phyloP scores from a whole-genome alignment of 345 rosid genomes.

The Fremontodendron californicum region DNA sequence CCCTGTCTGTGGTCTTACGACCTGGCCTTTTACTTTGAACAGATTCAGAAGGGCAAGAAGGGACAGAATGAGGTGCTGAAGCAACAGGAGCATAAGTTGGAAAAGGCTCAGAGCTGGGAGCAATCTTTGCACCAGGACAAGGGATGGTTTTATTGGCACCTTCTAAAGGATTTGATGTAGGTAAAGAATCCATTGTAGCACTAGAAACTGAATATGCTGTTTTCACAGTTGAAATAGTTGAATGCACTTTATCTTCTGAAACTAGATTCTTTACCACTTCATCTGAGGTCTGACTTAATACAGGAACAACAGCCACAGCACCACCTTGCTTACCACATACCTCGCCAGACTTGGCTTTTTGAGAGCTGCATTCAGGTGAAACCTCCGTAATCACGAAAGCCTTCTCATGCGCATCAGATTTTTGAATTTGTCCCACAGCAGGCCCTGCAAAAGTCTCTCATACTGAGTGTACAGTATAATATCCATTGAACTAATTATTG shows the following conservation, averaged over 20 bases:
- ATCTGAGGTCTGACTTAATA: conserved; percentile 21
- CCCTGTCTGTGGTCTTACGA: conserved; percentile 36
- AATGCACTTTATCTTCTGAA: conserved; percentile 22
- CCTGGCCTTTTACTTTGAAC: conserved; percentile 38
- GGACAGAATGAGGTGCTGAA: conserved; percentile 18
- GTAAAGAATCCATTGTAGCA: conserved; percentile 13
- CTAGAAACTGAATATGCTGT: conserved; percentile 18
- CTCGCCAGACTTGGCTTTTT: conserved; percentile 45
- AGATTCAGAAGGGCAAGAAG: conserved; percentile 21
- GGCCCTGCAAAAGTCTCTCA: conserved; percentile 32
- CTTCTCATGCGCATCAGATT: conserved; percentile 47
- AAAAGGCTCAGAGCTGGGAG: conserved; percentile 27
- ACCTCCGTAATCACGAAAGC: conserved; percentile 65
- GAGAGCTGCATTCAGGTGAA: conserved; percentile 49
- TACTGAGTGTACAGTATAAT: not conserved
- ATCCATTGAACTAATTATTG: not conserved
- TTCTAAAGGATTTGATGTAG: conserved; percentile 20
- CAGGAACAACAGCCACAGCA: conserved; percentile 23
- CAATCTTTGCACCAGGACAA: conserved; percentile 13
- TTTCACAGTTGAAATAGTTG: conserved; percentile 19
- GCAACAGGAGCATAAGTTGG: conserved; percentile 22
- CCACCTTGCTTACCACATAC: conserved; percentile 27
- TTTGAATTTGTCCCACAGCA: conserved; percentile 41
- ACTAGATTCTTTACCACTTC: conserved; percentile 31
- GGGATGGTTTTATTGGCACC: conserved; percentile 7